Evolutionary conservation across 2,329 filamentous ascomycete species (phyloP).

Genomic region (Claviceps africana): DNA sequence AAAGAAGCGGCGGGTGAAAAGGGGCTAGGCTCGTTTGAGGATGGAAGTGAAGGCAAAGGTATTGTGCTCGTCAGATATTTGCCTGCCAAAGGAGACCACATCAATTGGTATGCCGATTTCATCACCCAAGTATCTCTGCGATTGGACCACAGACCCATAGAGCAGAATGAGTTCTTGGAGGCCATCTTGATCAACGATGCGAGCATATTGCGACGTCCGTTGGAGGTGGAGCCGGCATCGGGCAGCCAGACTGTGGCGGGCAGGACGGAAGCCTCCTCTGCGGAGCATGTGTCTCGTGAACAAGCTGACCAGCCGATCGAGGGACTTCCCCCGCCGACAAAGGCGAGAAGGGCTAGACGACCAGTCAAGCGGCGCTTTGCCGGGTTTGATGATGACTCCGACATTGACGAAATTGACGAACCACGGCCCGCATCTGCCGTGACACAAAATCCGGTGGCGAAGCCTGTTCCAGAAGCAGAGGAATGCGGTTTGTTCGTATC

Average conservation of each 20-base stretch:
- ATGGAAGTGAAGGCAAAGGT: conserved; percentile 50
- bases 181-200: conserved; percentile 74
- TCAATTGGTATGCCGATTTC: conserved; percentile 57
- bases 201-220: conserved; percentile 51
- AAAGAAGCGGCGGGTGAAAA: conserved; percentile 63
- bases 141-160: conserved; percentile 68
- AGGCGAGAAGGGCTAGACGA: conserved; percentile 18
- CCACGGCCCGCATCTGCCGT: conserved; percentile 4
- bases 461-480: conserved; percentile 11
- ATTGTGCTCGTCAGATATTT: conserved; percentile 67
- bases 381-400: conserved; percentile 46
- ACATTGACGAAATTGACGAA: conserved; percentile 20
- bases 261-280: not conserved
- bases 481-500: conserved; percentile 43
- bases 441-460: conserved; percentile 1
- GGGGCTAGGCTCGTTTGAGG: conserved; percentile 48
- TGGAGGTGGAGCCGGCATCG: conserved; percentile 34
- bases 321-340: not conserved
- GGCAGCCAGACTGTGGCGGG: conserved; percentile 10
- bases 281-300: conserved; percentile 1
- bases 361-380: conserved; percentile 49
- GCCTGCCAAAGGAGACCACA: conserved; percentile 37
- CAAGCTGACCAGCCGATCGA: conserved; percentile 5
- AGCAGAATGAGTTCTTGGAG: conserved; percentile 85
- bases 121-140: conserved; percentile 53